phyloP scores from a whole-genome alignment of 805 yeast genomes.

The Scheffersomyces stipitis region DNA sequence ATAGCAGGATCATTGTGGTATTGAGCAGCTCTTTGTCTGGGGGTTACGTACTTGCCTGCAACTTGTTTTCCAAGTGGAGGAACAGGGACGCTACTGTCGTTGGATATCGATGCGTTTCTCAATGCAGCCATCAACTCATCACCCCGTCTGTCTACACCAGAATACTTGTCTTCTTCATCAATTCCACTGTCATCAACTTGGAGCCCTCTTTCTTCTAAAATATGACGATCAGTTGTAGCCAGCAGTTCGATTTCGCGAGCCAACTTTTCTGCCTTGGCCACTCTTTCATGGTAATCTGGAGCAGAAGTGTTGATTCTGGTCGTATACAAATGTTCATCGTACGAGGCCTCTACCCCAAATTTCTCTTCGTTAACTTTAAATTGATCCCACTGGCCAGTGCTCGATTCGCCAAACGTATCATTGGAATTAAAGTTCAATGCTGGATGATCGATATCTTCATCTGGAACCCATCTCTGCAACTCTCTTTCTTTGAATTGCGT shows the following conservation, averaged over 20 bases:
- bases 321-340: slow-evolving; percentile 85
- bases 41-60: slow-evolving; percentile 53
- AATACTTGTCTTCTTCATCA: slow-evolving; percentile 95
- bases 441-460: slow-evolving; percentile 42
- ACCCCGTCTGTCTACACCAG: slow-evolving; percentile 79
- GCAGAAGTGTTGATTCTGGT: slow-evolving; percentile 68
- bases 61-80: slow-evolving; percentile 3
- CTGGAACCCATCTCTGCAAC: slow-evolving; percentile 84
- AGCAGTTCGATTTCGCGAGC: slow-evolving; percentile 83
- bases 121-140: slow-evolving; percentile 50
- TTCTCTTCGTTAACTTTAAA: slow-evolving; percentile 86
- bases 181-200: slow-evolving; percentile 76
- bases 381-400: slow-evolving; percentile 74
- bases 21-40: slow-evolving; percentile 53
- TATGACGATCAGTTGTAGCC: slow-evolving; percentile 67
- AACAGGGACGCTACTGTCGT: slow-evolving; percentile 8
- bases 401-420: slow-evolving; percentile 11
- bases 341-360: slow-evolving; percentile 84
- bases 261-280: slow-evolving; percentile 69
- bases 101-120: slow-evolving; percentile 27
- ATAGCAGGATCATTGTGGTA: slow-evolving; percentile 67
- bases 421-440: slow-evolving; percentile 38
- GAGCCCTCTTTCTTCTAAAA: slow-evolving; percentile 90
- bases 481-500: slow-evolving; percentile 60
- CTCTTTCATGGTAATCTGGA: slow-evolving; percentile 68